Evolutionary conservation across 441 rosid genomes (phyloP).

Genomic region (Geranium incanum): DNA sequence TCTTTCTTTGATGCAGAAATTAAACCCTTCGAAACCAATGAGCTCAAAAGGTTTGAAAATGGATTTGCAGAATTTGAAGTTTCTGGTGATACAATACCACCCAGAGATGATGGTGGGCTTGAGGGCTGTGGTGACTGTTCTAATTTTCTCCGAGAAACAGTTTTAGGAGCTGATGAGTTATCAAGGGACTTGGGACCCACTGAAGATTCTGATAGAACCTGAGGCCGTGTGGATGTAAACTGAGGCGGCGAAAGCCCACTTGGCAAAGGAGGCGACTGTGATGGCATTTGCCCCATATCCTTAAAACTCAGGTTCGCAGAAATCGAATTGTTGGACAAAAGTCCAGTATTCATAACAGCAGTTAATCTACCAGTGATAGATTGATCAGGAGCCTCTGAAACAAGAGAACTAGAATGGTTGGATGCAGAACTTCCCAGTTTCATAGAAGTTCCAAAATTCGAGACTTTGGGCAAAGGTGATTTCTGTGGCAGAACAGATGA

Average conservation of each 20-base stretch:
- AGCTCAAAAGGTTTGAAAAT: constrained; percentile 70
- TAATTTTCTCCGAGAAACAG: constrained; percentile 32
- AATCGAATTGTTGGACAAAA: constrained; percentile 40
- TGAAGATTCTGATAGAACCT: constrained; percentile 20
- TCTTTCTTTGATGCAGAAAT: constrained; percentile 70
- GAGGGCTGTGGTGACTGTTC: constrained; percentile 39
- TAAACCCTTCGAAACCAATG: constrained; percentile 83
- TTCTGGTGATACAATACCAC: constrained; percentile 28
- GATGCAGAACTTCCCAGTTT: constrained; percentile 29
- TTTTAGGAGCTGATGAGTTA: constrained; percentile 21
- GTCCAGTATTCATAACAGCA: constrained; percentile 67
- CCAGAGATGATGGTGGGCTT: constrained; percentile 34
- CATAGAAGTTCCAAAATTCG: constrained; percentile 33
- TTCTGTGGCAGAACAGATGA: constrained; percentile 36
- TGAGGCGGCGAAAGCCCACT: constrained; percentile 27
- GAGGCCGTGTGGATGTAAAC: constrained; percentile 4
- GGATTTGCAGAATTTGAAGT: constrained; percentile 46
- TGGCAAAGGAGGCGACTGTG: constrained; percentile 37
- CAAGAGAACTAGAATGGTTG: constrained; percentile 30
- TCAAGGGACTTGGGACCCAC: constrained; percentile 31
- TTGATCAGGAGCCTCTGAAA: constrained; percentile 37
- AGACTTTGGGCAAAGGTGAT: constrained; percentile 26
- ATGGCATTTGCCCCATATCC: constrained; percentile 29
- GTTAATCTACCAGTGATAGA: constrained; percentile 57
- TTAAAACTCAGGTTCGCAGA: constrained; percentile 26